Conservation (phyloP, 495 filamentous ascomycete genomes). For the Parathielavia hyrcaniae region DNA sequence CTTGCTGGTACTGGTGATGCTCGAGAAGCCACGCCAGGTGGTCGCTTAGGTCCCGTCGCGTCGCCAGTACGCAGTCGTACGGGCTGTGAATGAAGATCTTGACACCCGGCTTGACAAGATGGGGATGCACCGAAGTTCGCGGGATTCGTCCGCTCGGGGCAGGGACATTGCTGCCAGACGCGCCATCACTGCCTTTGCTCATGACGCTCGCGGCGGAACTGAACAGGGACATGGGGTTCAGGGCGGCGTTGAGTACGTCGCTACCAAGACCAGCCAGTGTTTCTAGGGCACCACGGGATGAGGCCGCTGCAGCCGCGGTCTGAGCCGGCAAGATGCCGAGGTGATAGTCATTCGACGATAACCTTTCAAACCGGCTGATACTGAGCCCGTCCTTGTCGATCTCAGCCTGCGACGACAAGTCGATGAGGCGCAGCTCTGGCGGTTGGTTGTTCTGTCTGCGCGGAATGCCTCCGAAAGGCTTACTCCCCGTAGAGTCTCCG, state of each 20-base stretch:
- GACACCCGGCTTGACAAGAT: constrained; percentile 57
- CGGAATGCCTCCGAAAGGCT: constrained; percentile 53
- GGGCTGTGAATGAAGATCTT: constrained; percentile 96
- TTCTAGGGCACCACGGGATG: constrained; percentile 66
- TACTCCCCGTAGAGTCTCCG: constrained; percentile 42
- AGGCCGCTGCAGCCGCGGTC: constrained; percentile 52
- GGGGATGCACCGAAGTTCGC: constrained; percentile 39
- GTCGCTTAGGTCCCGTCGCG: constrained; percentile 76
- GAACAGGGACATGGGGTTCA: constrained; percentile 79
- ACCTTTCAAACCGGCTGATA: constrained; percentile 73
- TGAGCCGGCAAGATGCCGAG: constrained; percentile 73
- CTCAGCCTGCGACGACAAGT: constrained; percentile 72
- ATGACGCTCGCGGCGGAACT: constrained; percentile 78
- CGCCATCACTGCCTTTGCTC: constrained; percentile 57
- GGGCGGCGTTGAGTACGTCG: constrained; percentile 69
- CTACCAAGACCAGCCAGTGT: constrained; percentile 52
- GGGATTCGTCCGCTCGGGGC: constrained; percentile 24
- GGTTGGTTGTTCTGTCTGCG: constrained; percentile 68
- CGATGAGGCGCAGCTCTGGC: constrained; percentile 85
- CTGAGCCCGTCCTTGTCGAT: constrained; percentile 71
- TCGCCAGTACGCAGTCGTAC: constrained; percentile 85
- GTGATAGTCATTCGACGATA: constrained; percentile 91
- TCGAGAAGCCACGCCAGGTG: constrained; percentile 79
- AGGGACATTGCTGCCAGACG: constrained; percentile 29
- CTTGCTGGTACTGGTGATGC: constrained; percentile 69